A percentile compares a stretch with the other conserved stretches of the same genome.
phyloP scores from a whole-genome alignment of 805 yeast genomes.

The Kluyveromyces nonfermentans region DNA sequence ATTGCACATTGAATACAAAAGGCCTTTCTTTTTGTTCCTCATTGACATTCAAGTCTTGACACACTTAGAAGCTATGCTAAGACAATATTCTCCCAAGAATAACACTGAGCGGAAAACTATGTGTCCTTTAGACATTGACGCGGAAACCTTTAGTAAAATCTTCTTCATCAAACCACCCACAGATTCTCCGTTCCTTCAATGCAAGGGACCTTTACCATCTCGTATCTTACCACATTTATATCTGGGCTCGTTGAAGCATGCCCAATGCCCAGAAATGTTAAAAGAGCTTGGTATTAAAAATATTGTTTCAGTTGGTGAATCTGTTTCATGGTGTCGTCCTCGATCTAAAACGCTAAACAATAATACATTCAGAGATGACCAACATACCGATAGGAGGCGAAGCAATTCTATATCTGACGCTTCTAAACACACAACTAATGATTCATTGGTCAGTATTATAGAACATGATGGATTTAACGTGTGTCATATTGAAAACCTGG shows the following conservation, averaged over 20 bases:
- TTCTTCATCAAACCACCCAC: conserved; percentile 23
- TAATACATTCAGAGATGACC: not conserved
- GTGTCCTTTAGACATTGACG: conserved; percentile 15
- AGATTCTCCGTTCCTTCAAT: conserved; percentile 21
- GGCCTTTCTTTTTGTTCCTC: conserved; percentile 80
- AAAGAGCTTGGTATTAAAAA: conserved; percentile 57
- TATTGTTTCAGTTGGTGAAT: conserved; percentile 82
- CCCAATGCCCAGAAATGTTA: conserved; percentile 58
- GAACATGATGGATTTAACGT: conserved; percentile 25
- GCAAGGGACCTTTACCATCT: conserved; percentile 72
- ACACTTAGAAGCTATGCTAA: conserved; percentile 54
- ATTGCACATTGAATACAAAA: conserved; percentile 50
- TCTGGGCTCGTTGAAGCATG: conserved; percentile 77
- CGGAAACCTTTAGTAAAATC: conserved; percentile 28
- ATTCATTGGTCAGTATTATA: conserved; percentile 6
- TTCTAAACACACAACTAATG: not conserved
- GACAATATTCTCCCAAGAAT: conserved; percentile 47
- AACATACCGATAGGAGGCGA: not conserved
- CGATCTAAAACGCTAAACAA: not conserved
- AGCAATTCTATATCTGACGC: not conserved
- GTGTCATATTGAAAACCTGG: conserved; percentile 61
- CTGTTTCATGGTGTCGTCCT: conserved; percentile 44
- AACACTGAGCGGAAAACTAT: conserved; percentile 9
- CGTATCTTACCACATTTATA: conserved; percentile 74
- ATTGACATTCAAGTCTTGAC: conserved; percentile 60